Evolutionary conservation across 2,329 filamentous ascomycete genomes (phyloP).

Genomic region (Dactylonectria estremocensis): DNA sequence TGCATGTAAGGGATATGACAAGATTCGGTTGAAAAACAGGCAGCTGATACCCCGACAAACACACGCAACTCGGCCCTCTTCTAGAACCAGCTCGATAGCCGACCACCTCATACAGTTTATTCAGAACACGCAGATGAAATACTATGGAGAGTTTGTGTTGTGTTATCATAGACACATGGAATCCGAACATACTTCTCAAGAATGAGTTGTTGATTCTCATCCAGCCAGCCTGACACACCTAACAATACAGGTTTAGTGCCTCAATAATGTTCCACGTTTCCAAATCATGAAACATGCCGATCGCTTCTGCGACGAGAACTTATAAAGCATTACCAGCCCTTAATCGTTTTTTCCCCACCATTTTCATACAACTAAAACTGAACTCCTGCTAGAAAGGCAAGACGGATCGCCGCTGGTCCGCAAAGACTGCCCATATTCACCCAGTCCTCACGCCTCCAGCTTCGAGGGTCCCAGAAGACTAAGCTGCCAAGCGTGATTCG

Average conservation of each 20-base stretch:
- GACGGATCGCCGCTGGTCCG: constrained; percentile 30
- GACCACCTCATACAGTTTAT: too few species aligned
- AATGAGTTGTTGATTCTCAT: too few species aligned
- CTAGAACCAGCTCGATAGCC: too few species aligned
- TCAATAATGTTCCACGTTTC: background rate
- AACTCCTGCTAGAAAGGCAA: constrained; percentile 32
- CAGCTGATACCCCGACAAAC: too few species aligned
- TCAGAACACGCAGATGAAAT: too few species aligned
- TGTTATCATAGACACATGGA: too few species aligned
- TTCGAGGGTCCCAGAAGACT: constrained; percentile 27
- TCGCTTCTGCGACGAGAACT: background rate
- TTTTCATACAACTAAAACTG: background rate
- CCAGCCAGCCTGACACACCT: too few species aligned
- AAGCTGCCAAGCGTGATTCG: constrained; percentile 21
- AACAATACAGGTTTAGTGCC: background rate
- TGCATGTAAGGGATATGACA: too few species aligned
- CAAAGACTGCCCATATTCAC: constrained; percentile 35
- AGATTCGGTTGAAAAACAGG: too few species aligned
- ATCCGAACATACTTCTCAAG: too few species aligned
- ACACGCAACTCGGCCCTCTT: too few species aligned
- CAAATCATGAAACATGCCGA: background rate
- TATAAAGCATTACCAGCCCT: background rate
- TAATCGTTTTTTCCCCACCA: background rate
- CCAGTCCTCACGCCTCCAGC: constrained; percentile 39
- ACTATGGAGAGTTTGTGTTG: too few species aligned